Conservation (phyloP, 139 green algal genomes). For the Tetradesmus lagerheimii region DNA sequence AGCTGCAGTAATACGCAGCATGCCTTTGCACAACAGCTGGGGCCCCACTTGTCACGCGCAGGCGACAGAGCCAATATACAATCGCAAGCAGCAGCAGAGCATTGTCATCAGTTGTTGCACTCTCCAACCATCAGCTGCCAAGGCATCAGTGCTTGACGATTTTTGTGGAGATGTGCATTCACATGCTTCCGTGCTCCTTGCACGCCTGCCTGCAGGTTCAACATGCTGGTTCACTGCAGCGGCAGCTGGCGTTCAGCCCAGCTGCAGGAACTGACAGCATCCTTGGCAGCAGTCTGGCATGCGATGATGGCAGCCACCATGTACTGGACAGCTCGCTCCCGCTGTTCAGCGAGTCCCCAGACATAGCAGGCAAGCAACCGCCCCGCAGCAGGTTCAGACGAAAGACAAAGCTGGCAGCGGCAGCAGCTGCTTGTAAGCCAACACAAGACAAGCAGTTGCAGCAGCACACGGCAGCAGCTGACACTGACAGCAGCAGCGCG, state of each 20-base stretch:
- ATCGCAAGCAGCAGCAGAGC: too few relatives aligned
- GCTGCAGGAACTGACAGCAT: neutral
- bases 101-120: too few relatives aligned
- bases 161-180: neutral
- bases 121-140: neutral
- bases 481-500: conserved; percentile 6
- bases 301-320: neutral
- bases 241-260: conserved; percentile 23
- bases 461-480: neutral
- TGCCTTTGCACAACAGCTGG: too few relatives aligned
- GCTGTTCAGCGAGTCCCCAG: conserved; percentile 39
- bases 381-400: neutral
- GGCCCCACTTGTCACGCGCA: too few relatives aligned
- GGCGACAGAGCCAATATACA: too few relatives aligned
- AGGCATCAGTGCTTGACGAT: too few relatives aligned
- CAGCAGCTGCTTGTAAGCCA: neutral
- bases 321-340: conserved; percentile 27
- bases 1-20: neutral
- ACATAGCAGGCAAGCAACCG: conserved; percentile 21
- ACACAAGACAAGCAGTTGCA: neutral
- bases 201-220: neutral
- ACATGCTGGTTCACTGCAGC: neutral
- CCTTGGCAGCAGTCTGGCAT: neutral
- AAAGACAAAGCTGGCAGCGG: neutral
- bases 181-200: neutral